Percentiles rank a stretch among this genome's conserved stretches.
Evolutionary conservation across 345 rosid genomes (phyloP).

Genomic region (Citrus glauca): DNA sequence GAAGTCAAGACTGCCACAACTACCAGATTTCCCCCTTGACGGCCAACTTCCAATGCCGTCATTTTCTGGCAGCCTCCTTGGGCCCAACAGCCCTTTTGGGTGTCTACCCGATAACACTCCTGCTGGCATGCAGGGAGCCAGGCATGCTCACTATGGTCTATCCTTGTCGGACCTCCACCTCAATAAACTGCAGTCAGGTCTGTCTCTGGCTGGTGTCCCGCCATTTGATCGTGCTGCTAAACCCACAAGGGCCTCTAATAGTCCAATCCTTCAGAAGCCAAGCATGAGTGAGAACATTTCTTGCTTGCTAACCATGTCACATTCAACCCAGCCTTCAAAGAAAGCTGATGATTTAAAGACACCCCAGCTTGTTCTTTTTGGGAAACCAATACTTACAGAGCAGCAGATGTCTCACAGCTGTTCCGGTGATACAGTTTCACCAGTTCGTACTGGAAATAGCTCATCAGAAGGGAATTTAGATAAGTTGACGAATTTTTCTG

Average conservation of each 20-base stretch:
- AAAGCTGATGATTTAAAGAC: conserved; percentile 34
- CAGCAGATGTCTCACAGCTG: conserved; percentile 43
- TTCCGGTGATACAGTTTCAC: conserved; percentile 32
- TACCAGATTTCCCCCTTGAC: conserved; percentile 49
- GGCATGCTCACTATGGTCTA: conserved; percentile 67
- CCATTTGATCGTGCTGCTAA: conserved; percentile 31
- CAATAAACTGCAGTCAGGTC: conserved; percentile 45
- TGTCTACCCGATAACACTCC: conserved; percentile 56
- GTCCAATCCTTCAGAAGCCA: conserved; percentile 31
- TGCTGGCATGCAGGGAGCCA: conserved; percentile 98
- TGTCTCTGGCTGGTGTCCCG: conserved; percentile 33
- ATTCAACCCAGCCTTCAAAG: conserved; percentile 34
- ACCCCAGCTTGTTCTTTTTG: conserved; percentile 56
- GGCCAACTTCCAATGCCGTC: conserved; percentile 48
- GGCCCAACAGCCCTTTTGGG: conserved; percentile 46
- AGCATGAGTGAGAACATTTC: conserved; percentile 36
- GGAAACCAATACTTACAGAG: conserved; percentile 50
- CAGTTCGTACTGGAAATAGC: conserved; percentile 26
- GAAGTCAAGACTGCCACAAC: conserved; percentile 58
- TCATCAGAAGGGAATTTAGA: conserved; percentile 36
- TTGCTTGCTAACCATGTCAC: conserved; percentile 46
- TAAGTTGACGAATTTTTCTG: conserved; percentile 24
- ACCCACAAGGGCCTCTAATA: conserved; percentile 28
- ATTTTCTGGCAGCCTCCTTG: conserved; percentile 51
- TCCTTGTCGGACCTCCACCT: conserved; percentile 57